A percentile compares a stretch with the other conserved stretches of the same genome.
Evolutionary conservation across 345 rosid genomes (phyloP).

Genomic region (Eucalyptus cloeziana): DNA sequence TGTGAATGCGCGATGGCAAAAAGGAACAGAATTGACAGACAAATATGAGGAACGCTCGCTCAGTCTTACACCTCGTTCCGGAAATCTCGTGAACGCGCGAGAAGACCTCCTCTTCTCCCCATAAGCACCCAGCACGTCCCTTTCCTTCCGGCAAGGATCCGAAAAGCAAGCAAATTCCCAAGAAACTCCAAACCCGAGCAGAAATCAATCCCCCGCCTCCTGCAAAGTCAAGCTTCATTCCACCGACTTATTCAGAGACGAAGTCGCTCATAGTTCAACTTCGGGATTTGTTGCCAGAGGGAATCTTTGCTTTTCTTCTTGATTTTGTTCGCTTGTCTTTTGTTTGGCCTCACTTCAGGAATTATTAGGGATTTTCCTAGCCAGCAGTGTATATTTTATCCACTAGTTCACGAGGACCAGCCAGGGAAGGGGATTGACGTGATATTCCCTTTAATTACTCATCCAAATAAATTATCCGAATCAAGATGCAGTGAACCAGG

Average conservation of each 20-base stretch:
- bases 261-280: neutral
- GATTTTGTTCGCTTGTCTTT: neutral
- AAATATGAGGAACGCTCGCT: neutral
- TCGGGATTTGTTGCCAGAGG: too few relatives aligned
- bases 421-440: neutral
- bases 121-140: neutral
- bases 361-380: neutral
- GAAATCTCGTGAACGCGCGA: neutral
- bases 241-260: neutral
- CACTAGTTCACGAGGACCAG: neutral
- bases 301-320: neutral
- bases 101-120: neutral
- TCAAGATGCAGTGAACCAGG: neutral
- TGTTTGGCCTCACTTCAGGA: neutral
- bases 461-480: neutral
- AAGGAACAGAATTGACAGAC: neutral
- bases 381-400: neutral
- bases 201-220: neutral
- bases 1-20: neutral
- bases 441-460: neutral
- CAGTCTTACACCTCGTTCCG: neutral
- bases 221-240: neutral
- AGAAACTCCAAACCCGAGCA: neutral
- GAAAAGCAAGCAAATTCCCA: neutral
- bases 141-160: neutral